These are phyloP conservation scores for Onygenales sp. DNA, from an alignment of 2,329 filamentous ascomycete genomes.

Conservation along the genomic window DNA sequence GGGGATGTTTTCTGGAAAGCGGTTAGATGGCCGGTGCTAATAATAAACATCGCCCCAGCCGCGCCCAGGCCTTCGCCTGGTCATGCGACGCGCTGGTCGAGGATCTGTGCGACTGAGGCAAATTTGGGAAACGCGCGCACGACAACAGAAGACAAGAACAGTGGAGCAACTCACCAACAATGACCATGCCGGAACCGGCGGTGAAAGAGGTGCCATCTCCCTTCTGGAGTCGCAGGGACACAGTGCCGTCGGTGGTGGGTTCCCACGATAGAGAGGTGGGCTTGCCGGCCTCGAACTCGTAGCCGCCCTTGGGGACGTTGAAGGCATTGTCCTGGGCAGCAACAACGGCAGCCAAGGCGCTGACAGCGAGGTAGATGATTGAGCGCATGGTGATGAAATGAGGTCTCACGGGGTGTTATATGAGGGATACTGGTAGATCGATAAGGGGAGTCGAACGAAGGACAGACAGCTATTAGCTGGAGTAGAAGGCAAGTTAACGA, in stretches of 20 bases:
- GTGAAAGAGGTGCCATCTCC: conserved; percentile 26
- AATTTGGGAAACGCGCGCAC: neutral
- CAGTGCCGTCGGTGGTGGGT: conserved; percentile 40
- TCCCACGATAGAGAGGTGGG: conserved; percentile 40
- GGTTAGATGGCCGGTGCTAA: neutral
- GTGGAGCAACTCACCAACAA: conserved; percentile 32
- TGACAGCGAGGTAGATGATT: conserved; percentile 32
- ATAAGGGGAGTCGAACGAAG: conserved; percentile 3
- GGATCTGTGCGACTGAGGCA: neutral
- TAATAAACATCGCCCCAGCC: neutral
- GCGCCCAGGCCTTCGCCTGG: no score
- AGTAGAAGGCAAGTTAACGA: neutral
- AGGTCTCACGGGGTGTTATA: neutral
- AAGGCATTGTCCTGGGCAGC: conserved; percentile 40
- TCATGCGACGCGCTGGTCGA: neutral
- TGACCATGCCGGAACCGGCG: conserved; percentile 29
- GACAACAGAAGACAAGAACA: neutral
- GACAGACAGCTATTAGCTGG: neutral
- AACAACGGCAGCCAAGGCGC: conserved; percentile 36
- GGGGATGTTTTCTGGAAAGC: conserved; percentile 31
- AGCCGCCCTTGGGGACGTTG: conserved; percentile 34
- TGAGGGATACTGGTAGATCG: neutral
- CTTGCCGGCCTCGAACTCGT: conserved; percentile 38
- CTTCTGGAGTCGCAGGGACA: conserved; percentile 44
- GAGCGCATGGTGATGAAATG: conserved; percentile 34